These are phyloP conservation scores for Ophiostoma montium DNA, from an alignment of 2,329 filamentous ascomycete genomes.

Conservation along the genomic window DNA sequence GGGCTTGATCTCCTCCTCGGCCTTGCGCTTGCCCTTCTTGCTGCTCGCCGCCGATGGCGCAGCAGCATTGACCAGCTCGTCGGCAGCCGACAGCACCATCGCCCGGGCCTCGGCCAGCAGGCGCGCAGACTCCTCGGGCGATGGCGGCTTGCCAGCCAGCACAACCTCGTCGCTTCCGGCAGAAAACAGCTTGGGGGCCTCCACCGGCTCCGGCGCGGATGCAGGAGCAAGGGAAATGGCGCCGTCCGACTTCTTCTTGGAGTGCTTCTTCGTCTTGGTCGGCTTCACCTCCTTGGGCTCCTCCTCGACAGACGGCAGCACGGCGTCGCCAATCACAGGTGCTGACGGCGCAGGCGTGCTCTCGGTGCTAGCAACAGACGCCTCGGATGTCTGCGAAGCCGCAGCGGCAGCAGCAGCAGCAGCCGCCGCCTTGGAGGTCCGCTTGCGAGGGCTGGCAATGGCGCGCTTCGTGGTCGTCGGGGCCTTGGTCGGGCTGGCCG, in stretches of 20 bases:
- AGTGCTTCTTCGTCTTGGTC: conserved; percentile 5
- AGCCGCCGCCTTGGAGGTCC: conserved; percentile 27
- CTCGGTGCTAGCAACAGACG: conserved; percentile 19
- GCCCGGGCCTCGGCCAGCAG: conserved; percentile 79
- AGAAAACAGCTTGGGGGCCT: conserved; percentile 4
- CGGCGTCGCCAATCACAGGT: conserved; percentile 18
- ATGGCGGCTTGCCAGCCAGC: conserved; percentile 49
- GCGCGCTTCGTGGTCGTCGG: conserved; percentile 19
- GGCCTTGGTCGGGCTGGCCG: conserved; percentile 36
- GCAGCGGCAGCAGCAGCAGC: conserved; percentile 11
- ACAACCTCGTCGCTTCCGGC: conserved; percentile 52
- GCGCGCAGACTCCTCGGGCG: conserved; percentile 61
- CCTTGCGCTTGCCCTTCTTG: conserved; percentile 58
- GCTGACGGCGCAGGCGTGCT: conserved; percentile 15
- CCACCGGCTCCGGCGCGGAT: conserved; percentile 20
- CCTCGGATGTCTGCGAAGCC: conserved; percentile 24
- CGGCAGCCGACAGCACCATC: conserved; percentile 59
- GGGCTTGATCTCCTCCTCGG: conserved; percentile 55
- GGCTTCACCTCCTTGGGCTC: conserved; percentile 20
- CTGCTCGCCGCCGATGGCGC: conserved; percentile 5
- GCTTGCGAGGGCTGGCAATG: conserved; percentile 40
- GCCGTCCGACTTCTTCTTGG: conserved; percentile 7
- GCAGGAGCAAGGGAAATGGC: conserved; percentile 40
- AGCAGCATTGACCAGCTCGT: conserved; percentile 14
- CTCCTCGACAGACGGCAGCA: conserved; percentile 38